phyloP scores from a whole-genome alignment of 78 protist species.

The Pigoraptor vietnamica region DNA sequence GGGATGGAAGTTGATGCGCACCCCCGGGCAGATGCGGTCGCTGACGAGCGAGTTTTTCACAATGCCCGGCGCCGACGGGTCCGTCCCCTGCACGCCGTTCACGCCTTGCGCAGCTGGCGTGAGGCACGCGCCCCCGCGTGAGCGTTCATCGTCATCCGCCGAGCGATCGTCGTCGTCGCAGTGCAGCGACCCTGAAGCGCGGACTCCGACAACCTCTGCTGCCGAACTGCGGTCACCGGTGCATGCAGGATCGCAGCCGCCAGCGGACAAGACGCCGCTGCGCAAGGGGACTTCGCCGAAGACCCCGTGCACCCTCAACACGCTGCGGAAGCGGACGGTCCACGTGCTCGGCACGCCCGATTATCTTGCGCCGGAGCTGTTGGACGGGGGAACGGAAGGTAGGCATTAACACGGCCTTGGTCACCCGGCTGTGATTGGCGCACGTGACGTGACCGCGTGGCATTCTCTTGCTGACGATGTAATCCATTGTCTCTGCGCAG shows the following conservation, averaged over 20 bases:
- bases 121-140: no score
- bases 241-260: no score
- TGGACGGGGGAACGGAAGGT: constrained; percentile 70
- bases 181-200: no score
- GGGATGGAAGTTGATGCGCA: not conserved
- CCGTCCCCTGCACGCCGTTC: not conserved
- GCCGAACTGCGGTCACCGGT: not conserved
- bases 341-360: constrained; percentile 88
- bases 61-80: not conserved
- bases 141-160: not conserved
- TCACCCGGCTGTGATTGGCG: no score
- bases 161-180: no score
- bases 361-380: constrained; percentile 93
- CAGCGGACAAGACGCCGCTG: no score
- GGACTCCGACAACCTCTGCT: no score
- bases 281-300: not conserved
- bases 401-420: not conserved
- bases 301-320: not conserved
- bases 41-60: not conserved
- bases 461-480: not conserved
- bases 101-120: no score
- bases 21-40: not conserved
- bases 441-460: not conserved
- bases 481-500: constrained; percentile 42
- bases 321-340: not conserved